Evolutionary conservation across 2,329 filamentous ascomycete species (phyloP), one percentile per base, ranked within the genome.

Genomic region (Fusarium piperis): DNA sequence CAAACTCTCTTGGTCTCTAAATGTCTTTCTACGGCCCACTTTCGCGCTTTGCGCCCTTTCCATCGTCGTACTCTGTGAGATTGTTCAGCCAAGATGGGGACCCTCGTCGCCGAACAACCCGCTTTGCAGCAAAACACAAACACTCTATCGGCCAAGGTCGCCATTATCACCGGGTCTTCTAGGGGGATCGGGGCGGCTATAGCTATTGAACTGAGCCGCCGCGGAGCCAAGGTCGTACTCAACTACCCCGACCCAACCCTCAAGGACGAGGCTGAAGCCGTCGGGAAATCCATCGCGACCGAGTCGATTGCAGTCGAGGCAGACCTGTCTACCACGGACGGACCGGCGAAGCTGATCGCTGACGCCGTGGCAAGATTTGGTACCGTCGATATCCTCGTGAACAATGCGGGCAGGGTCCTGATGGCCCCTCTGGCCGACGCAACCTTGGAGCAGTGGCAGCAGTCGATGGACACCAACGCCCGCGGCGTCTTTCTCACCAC

Each of bases 341-440:
- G 57, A 16, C 57, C 57, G 6, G 28, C 11, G 18, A 35, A 18
- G 10, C 30, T 59, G 7, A 59, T 59, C 15, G 41, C 13, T 23
- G 61, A 11, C 80, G 52, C 61, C 26, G 61, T 58, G 6, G 28
- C 18, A 16, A 48, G 39, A 23, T 56, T 57, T 23, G 61, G 61
- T 18, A 55, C 48, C n/a, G 41, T 64, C n/a, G 61, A 64, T 33
- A 56, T 64, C 0, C 75, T 86, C 16, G 78, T 84, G 55, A 65
- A 72, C 1, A 66, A 65, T 38, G 59, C 36, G 15, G 58, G 59
- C n/a, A 38, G 53, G 9, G 59, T 60, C 35, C 10, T 51, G 39
- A 58, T 62, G 38, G 52, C 20, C 33, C 48, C 64, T 18, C 36
- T 66, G n/a, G 51, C 52, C 18, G 35, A 48, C 18, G 51, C 33